These are phyloP conservation scores for Boletus subparvulus DNA, from an alignment of 768 basidiomycete genomes.

Conservation along the genomic window DNA sequence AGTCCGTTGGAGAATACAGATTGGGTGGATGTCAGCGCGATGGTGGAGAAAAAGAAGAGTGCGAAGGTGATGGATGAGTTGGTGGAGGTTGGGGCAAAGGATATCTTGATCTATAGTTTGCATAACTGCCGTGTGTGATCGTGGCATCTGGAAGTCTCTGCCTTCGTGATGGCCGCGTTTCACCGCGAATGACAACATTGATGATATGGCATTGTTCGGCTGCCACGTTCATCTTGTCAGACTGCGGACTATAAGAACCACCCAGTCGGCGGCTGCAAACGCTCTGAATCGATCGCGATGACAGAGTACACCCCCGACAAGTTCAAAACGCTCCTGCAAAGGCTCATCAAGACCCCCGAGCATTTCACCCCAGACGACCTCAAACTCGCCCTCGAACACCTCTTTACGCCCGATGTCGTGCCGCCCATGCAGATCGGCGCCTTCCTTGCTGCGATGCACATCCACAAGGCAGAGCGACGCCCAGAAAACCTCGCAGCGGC, in stretches of 20 bases:
- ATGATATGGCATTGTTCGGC: no score
- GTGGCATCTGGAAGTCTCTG: neutral
- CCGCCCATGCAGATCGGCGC: conserved; percentile 81
- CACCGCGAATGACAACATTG: no score
- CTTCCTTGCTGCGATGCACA: conserved; percentile 83
- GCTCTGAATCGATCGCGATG: conserved; percentile 15
- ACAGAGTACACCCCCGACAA: conserved; percentile 40
- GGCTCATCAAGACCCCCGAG: conserved; percentile 78
- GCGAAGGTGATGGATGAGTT: conserved; percentile 90
- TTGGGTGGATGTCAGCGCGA: conserved; percentile 91
- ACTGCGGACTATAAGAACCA: no score
- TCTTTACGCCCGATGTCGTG: conserved; percentile 64
- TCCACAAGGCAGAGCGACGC: conserved; percentile 72
- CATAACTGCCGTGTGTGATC: conserved; percentile 87
- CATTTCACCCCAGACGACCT: conserved; percentile 82
- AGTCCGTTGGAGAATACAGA: conserved; percentile 75
- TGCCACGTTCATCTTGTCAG: no score
- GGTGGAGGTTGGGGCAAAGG: conserved; percentile 80
- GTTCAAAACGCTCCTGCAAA: conserved; percentile 77
- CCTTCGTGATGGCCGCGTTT: neutral
- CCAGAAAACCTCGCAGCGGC: conserved; percentile 79
- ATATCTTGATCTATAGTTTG: conserved; percentile 85
- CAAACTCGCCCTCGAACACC: conserved; percentile 66
- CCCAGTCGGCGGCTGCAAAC: no score
- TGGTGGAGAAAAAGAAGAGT: conserved; percentile 82